Evolutionary conservation across 2,329 filamentous ascomycete species (phyloP), one percentile per base, ranked within the genome.

Genomic region (Amauroascus niger): DNA sequence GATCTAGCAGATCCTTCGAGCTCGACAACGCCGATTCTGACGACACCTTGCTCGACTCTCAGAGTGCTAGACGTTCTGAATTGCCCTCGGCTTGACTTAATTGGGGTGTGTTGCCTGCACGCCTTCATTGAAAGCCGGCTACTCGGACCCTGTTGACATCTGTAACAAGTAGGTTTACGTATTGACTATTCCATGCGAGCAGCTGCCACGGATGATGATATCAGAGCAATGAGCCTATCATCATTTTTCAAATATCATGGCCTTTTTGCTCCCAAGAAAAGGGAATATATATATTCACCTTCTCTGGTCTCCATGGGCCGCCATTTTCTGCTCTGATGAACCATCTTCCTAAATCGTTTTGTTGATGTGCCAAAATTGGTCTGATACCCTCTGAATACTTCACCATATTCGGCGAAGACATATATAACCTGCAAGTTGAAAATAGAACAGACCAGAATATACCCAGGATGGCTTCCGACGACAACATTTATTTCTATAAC

Each of bases 401-500:
- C 9, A 30, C 4, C 9, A 30, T 30, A 30, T 30, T 30, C 5
- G 26, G 26, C 9, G 26, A 30, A 5, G 5, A 30, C 9, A 30
- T 9, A 30, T 30, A 4, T 4, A 30, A 9, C 4, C 9, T 30
- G 26, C 26, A 30, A 30, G 26, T n/a, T n/a, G 26, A 30, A 5
- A 13, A 6, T 9, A 20, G n/a, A 3, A 13, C 37, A 16, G 6
- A 20, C n/a, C 6, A 40, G 1, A 40, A 6, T 13, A 16, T 18
- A n/a, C 20, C 2, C 11, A 43, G 20, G 8, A 43, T 43, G 40
- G 20, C 20, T 16, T 43, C 40, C 11, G 11, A 4, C 11, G 53
- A 47, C 18, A 59, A 50, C 47, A 66, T 76, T 18, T 77, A 73
- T 67, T 68, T 71, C 55, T 77, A 76, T 59, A 60, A 65, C 16